Conservation (phyloP, 169 alveolate genomes). For the Eimeria necatrix region DNA sequence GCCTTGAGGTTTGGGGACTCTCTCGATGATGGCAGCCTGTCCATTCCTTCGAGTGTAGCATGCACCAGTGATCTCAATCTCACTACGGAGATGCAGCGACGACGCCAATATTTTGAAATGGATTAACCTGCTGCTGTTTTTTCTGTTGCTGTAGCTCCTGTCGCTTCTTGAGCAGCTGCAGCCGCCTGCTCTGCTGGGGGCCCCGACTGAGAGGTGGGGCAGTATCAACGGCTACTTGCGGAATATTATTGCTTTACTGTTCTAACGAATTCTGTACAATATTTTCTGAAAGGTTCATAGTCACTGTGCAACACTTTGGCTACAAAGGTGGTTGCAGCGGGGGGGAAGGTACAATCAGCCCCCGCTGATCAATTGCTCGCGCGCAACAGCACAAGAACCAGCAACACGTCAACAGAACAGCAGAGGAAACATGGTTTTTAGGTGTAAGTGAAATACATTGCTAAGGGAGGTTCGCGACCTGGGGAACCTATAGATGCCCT, state of each 20-base stretch:
- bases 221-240: no score
- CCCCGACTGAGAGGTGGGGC: not conserved
- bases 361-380: not conserved
- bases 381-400: not conserved
- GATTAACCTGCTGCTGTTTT: not conserved
- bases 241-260: no score
- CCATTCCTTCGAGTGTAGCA: not conserved
- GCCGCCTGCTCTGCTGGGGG: not conserved
- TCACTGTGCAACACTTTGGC: not conserved
- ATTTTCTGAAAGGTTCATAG: no score
- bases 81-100: no score
- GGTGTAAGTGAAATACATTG: no score
- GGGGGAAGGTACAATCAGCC: not conserved
- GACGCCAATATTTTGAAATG: no score
- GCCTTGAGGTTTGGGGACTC: not conserved
- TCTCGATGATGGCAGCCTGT: not conserved
- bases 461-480: no score
- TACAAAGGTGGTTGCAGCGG: not conserved
- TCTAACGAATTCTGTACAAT: no score
- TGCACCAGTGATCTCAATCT: not conserved
- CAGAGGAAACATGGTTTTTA: not conserved
- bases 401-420: not conserved
- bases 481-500: constrained; percentile 44
- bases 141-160: not conserved
- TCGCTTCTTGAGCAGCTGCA: not conserved